phyloP scores from a whole-genome alignment of 306 rosid genomes.

The Cucurbita ficifolia region DNA sequence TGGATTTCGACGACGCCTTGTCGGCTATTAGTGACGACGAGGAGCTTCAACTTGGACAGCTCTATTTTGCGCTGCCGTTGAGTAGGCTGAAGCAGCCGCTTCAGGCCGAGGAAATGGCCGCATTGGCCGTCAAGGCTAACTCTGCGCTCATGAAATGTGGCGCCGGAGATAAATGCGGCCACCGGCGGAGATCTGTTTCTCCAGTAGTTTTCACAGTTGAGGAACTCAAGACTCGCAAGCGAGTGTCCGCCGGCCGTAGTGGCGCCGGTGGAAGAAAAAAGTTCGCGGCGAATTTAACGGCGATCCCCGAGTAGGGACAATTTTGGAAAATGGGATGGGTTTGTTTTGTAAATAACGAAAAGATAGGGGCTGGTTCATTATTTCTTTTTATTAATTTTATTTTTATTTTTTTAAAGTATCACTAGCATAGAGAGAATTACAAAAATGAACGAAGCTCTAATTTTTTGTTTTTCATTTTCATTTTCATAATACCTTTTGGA shows the following conservation, averaged over 20 bases:
- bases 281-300: constrained; percentile 33
- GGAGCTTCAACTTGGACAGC: constrained; percentile 63
- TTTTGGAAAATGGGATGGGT: constrained; percentile 5
- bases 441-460: not conserved
- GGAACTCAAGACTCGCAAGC: constrained; percentile 11
- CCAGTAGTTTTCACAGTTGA: constrained; percentile 22
- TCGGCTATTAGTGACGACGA: constrained; percentile 52
- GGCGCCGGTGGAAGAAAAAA: constrained; percentile 9
- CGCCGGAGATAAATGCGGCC: constrained; percentile 20
- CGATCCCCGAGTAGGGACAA: constrained; percentile 55
- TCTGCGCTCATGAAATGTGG: constrained; percentile 59
- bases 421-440: not conserved
- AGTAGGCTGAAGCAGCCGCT: constrained; percentile 35
- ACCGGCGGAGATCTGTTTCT: constrained; percentile 12
- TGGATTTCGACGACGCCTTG: constrained; percentile 69
- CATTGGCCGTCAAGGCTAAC: constrained; percentile 94
- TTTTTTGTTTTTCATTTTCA: not conserved
- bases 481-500: not conserved
- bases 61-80: constrained; percentile 72
- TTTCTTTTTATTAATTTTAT: not conserved
- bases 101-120: constrained; percentile 80
- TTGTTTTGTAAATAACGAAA: constrained; percentile 15
- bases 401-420: not conserved
- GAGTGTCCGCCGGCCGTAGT: not conserved
- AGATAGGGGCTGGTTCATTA: not conserved